These are phyloP conservation scores for Endotrypanum monterogeii DNA, from an alignment of 208 protist species.

Conservation along the genomic window DNA sequence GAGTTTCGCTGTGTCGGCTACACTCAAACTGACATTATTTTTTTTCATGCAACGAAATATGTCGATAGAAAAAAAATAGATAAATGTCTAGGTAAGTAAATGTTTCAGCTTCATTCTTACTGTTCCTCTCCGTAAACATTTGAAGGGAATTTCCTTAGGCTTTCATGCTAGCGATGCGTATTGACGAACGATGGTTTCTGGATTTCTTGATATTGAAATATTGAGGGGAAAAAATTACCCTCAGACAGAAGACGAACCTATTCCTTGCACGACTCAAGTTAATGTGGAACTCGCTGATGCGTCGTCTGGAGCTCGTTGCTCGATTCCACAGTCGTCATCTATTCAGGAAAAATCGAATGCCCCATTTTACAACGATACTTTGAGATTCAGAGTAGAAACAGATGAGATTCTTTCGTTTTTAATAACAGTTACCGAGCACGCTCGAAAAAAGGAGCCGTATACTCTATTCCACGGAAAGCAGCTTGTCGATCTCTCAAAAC, in stretches of 20 bases:
- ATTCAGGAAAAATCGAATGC: slow-evolving; percentile 58
- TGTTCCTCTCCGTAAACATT: not conserved
- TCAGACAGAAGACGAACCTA: slow-evolving; percentile 64
- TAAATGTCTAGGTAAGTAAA: not conserved
- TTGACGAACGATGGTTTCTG: slow-evolving; percentile 7
- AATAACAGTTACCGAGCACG: slow-evolving; percentile 45
- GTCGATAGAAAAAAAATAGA: not conserved
- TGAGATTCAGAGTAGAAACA: slow-evolving; percentile 35
- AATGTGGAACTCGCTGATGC: slow-evolving; percentile 21
- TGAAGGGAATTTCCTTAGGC: too few species aligned
- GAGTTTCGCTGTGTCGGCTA: not conserved
- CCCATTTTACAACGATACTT: slow-evolving; percentile 59
- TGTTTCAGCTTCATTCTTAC: not conserved
- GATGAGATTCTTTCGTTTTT: slow-evolving; percentile 24
- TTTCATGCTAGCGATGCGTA: not conserved
- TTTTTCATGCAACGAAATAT: not conserved
- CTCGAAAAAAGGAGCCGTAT: slow-evolving; percentile 27
- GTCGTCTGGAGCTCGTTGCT: slow-evolving; percentile 17
- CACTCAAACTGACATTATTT: too few species aligned
- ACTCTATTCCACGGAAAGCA: slow-evolving; percentile 39
- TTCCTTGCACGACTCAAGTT: slow-evolving; percentile 54
- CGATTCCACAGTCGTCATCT: slow-evolving; percentile 28
- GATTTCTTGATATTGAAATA: slow-evolving; percentile 43
- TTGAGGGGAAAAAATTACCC: slow-evolving; percentile 57
- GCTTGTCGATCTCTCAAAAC: slow-evolving; percentile 9